Base-by-base conservation (phyloP, 2,329 filamentous ascomycete genomes). In the Ophiostoma ulmi region DNA sequence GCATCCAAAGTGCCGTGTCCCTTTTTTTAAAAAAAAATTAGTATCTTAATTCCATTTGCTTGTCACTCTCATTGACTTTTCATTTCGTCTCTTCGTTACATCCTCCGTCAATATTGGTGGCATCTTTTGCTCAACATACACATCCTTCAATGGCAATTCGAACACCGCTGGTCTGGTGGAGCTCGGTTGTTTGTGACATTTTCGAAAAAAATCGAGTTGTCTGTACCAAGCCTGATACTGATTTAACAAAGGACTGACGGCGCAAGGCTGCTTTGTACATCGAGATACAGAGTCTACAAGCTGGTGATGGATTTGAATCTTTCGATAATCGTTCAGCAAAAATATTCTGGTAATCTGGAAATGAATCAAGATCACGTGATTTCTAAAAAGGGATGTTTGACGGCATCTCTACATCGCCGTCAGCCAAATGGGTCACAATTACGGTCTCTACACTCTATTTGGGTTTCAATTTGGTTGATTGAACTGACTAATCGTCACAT, bases 1-100 rank as follows among this genome's bases (percentile, higher is more conserved):
- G 92, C 91, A 78, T 98, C 87, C 69, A 99, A 87, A 0, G 90
- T 92, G 74, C 95, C 95, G 81, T 99, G 95, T 72, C 94, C 94
- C 92, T 95, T 68, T 67, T 26, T 26, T 14, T 11, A 2, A 41
- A n/a, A n/a, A 20, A 20, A 63, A 5, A 26, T 63, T 20, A 63
- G 58, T 35, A 55, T 26, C 5, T 58, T 31, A 10, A 26, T 22
- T 1, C n/a, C 26, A 11, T 44, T 11, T 36, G 2, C 14, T 11
- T 3, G 10, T 14, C n/a, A 38, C 3, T 64, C 8, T 66, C 63
- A 26, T 13, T 31, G 31, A 31, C 20, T n/a, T 26, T 44, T 20
- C 64, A 38, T 39, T 1, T 22, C 35, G 20, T 36, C 36, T 55
- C 41, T 5, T 26, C 52, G 1, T 58, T 31, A 1, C n/a, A 48